Percentiles rank a stretch among this genome's conserved stretches.
These are phyloP conservation scores for Phylloporus gajari DNA, from an alignment of 1,284 basidiomycete genomes.

Conservation along the genomic window DNA sequence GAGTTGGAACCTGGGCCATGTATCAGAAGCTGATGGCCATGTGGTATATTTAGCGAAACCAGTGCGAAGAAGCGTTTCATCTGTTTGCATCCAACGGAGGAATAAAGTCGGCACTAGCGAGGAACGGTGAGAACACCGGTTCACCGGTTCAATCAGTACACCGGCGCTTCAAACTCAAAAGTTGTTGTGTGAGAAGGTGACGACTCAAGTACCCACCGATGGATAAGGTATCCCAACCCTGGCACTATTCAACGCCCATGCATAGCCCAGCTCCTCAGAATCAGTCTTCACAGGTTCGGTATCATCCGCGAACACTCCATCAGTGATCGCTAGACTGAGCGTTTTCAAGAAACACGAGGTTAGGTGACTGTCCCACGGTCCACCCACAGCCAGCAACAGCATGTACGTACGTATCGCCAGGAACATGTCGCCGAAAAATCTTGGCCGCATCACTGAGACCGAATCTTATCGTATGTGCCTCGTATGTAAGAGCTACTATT, in stretches of 20 bases:
- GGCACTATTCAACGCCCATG: neutral
- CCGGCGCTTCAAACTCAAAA: neutral
- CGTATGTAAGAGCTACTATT: neutral
- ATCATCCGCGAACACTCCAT: too few species aligned
- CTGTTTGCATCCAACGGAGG: neutral
- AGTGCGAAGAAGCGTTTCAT: neutral
- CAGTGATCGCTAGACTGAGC: neutral
- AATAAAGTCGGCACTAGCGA: neutral
- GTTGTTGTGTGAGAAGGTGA: neutral
- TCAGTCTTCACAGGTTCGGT: neutral
- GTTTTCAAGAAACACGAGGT: neutral
- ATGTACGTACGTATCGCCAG: conserved; percentile 2
- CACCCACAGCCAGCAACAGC: neutral
- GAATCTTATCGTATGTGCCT: neutral
- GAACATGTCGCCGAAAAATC: neutral
- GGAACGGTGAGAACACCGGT: neutral
- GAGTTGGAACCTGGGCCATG: too few species aligned
- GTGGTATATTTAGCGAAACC: neutral
- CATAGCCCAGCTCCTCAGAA: neutral
- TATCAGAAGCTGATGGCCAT: neutral
- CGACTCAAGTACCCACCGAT: too few species aligned
- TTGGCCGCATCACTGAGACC: neutral
- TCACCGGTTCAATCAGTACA: too few species aligned
- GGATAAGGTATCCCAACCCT: neutral
- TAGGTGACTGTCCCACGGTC: neutral